phyloP scores from a whole-genome alignment of 352 stramenopile genomes.

The Globisporangium okanoganense region DNA sequence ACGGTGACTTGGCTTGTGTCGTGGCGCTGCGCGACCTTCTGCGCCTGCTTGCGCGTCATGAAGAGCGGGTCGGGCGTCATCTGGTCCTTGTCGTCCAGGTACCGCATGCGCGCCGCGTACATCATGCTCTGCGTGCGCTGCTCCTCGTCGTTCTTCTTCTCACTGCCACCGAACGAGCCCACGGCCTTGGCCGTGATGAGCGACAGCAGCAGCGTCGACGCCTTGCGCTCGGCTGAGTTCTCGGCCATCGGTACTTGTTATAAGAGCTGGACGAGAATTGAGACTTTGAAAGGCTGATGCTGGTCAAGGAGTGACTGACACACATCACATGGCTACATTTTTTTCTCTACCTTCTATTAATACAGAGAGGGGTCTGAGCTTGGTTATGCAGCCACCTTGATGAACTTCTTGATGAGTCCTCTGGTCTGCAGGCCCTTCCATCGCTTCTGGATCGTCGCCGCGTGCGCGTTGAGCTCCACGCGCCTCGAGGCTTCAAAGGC shows the following conservation, averaged over 20 bases:
- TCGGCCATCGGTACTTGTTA: not conserved
- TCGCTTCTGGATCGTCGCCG: conserved; percentile 49
- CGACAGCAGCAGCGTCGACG: conserved; percentile 21
- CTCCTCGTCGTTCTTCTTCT: conserved; percentile 28
- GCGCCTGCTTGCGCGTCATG: conserved; percentile 70
- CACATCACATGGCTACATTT: not conserved
- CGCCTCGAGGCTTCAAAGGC: conserved; percentile 39
- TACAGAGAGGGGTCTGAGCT: too few species aligned
- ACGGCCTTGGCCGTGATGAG: conserved; percentile 29
- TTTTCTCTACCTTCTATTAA: not conserved
- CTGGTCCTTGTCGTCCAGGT: conserved; percentile 48
- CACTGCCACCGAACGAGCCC: too few species aligned
- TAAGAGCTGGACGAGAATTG: not conserved
- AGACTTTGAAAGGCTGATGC: not conserved
- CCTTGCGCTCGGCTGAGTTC: conserved; percentile 2
- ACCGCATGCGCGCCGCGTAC: conserved; percentile 78
- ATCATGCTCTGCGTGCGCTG: conserved; percentile 66
- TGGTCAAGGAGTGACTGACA: not conserved
- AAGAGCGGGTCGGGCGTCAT: conserved; percentile 59
- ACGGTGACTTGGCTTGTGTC: conserved; percentile 29
- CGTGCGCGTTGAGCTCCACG: conserved; percentile 26
- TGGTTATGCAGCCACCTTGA: too few species aligned
- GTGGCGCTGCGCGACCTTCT: conserved; percentile 58
- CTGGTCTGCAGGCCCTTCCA: conserved; percentile 53
- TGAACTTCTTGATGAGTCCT: conserved; percentile 45